phyloP scores from a whole-genome alignment of 1,284 basidiomycete genomes.

The Gymnopus androsaceus region DNA sequence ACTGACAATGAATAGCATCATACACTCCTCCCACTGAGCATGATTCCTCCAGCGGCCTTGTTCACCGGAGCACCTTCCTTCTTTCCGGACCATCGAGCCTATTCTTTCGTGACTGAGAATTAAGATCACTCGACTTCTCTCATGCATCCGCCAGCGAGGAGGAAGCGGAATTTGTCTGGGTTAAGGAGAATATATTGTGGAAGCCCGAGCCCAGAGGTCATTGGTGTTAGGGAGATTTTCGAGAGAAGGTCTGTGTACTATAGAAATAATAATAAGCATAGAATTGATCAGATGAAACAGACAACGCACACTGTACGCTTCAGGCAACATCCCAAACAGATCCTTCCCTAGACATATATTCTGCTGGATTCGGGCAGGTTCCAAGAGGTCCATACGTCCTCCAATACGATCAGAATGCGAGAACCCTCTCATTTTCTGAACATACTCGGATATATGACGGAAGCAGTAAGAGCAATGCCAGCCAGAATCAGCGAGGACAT shows the following conservation, averaged over 20 bases:
- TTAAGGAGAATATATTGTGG: constrained; percentile 54
- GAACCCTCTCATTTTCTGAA: constrained; percentile 65
- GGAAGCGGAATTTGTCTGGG: constrained; percentile 51
- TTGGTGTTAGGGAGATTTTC: constrained; percentile 51
- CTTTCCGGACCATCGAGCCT: constrained; percentile 9
- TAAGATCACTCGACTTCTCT: constrained; percentile 25
- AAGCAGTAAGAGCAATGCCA: constrained; percentile 71
- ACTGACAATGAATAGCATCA: no score
- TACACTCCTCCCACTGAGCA: no score
- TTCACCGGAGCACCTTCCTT: no score
- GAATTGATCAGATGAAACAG: constrained; percentile 12
- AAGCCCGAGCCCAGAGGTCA: constrained; percentile 50
- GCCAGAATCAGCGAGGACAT: constrained; percentile 61
- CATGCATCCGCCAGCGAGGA: constrained; percentile 60
- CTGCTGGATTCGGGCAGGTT: constrained; percentile 55
- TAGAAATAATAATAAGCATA: background rate
- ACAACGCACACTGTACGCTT: constrained; percentile 53
- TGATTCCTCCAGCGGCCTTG: no score
- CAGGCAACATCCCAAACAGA: constrained; percentile 68
- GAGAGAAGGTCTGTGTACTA: constrained; percentile 55
- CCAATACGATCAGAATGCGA: constrained; percentile 69
- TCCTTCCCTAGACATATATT: constrained; percentile 64
- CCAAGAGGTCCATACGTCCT: constrained; percentile 51
- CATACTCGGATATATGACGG: constrained; percentile 58
- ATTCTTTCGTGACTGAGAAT: background rate